phyloP scores from a whole-genome alignment of 192 early-diverging fungal genomes.

The Backusella westeae region DNA sequence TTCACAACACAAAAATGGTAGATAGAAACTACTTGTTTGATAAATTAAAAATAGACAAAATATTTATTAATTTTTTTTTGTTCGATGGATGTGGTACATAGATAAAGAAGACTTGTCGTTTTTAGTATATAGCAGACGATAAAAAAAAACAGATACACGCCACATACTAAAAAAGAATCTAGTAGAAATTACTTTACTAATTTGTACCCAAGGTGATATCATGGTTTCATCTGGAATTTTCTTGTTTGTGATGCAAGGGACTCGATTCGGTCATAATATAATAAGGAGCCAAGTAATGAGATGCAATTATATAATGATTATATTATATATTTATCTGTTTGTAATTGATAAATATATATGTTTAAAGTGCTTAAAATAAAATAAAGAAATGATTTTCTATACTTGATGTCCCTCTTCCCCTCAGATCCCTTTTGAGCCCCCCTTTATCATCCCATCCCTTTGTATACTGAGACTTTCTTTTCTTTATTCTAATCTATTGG shows the following conservation, averaged over 20 bases:
- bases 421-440: neutral
- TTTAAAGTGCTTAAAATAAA: neutral
- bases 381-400: neutral
- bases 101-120: neutral
- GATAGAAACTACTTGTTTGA: neutral
- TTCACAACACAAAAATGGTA: neutral
- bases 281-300: neutral
- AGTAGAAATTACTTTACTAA: conserved; percentile 1
- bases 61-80: neutral
- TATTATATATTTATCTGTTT: neutral
- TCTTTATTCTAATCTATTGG: neutral
- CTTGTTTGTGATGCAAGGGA: conserved; percentile 5
- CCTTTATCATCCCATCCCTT: neutral
- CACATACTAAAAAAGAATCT: conserved; percentile 6
- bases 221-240: conserved; percentile 6
- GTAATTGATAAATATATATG: neutral
- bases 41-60: neutral
- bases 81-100: neutral
- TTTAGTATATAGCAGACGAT: conserved; percentile 4
- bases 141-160: conserved; percentile 5
- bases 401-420: neutral
- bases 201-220: conserved; percentile 2
- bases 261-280: neutral
- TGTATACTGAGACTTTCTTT: neutral
- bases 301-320: neutral